Evolutionary conservation across 345 rosid species (phyloP), one percentile per base, ranked within the genome.

Genomic region (Dipteronia dyeriana): DNA sequence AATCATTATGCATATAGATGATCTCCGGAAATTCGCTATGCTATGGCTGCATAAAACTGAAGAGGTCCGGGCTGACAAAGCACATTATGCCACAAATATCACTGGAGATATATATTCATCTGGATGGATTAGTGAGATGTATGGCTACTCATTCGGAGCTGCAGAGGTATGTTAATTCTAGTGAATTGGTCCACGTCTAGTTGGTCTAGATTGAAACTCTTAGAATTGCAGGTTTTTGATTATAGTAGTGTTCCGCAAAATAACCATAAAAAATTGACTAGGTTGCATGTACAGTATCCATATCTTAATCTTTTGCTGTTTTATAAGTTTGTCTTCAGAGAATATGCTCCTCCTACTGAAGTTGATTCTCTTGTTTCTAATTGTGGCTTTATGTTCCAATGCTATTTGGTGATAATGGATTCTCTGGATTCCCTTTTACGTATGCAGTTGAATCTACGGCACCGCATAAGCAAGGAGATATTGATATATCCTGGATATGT

Each of bases 61-160:
- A 85, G 98, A 96, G 90, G 97, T 96, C 47, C 90, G 97, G 39
- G 97, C 98, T 11, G 99, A 96, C 83, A 96, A 83, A 88, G 97
- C 88, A 78, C 99, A 96, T 86, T 96, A 94, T 73, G 89, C 90
- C 13, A 89, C 86, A 81, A 92, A 96, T 79, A 81, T 96, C 83
- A 91, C 99, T 1, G 99, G 99, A 71, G 99, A 96, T 79, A 82
- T 94, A 83, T 96, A 86, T 78, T 84, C 84, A 72, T 91, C 98
- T 59, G 99, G 99, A 65, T 96, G 99, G 99, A 96, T 96, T 76
- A 94, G 98, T 76, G 99, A 96, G 82, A 96, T 96, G 99, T 96
- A 96, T 75, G 99, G 99, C 71, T 96, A 96, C 83, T 92, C 99
- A 31, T 96, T 96, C 62, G 99, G 95, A n/a, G 99, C 99, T 59